These are phyloP conservation scores for Podospora fimiseda DNA, from an alignment of 495 filamentous ascomycete genomes.

Conservation along the genomic window DNA sequence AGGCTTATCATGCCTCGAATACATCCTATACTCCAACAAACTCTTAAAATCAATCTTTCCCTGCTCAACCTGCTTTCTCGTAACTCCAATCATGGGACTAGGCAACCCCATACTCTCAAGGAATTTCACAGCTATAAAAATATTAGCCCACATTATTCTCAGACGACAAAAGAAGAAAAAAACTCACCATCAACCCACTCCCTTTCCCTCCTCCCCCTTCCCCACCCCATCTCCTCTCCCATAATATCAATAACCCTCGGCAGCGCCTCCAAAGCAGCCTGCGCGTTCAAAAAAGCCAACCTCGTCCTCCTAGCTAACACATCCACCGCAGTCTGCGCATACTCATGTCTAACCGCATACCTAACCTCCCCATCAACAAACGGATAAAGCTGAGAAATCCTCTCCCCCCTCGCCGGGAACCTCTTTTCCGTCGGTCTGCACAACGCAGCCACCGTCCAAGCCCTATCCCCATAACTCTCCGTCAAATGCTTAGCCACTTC, in stretches of 20 bases:
- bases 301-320: conserved; percentile 82
- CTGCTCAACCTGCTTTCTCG: conserved; percentile 69
- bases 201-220: conserved; percentile 59
- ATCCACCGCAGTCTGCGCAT: conserved; percentile 90
- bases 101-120: conserved; percentile 84
- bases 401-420: conserved; percentile 82
- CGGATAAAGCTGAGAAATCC: conserved; percentile 77
- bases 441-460: conserved; percentile 89
- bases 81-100: conserved; percentile 62
- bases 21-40: conserved; percentile 63
- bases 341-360: conserved; percentile 85
- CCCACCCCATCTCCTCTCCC: conserved; percentile 83
- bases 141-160: neutral
- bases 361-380: conserved; percentile 96
- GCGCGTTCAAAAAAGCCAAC: conserved; percentile 89
- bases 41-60: conserved; percentile 66
- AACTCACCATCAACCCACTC: conserved; percentile 75
- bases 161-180: neutral
- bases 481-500: conserved; percentile 90
- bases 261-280: conserved; percentile 87
- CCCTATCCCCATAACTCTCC: conserved; percentile 86
- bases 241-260: conserved; percentile 90
- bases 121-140: conserved; percentile 52
- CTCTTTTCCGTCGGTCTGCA: conserved; percentile 73
- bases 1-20: conserved; percentile 57